These are phyloP conservation scores for Albophoma yamanashiensis DNA, from an alignment of 2,329 filamentous ascomycete species.

Conservation along the genomic window DNA sequence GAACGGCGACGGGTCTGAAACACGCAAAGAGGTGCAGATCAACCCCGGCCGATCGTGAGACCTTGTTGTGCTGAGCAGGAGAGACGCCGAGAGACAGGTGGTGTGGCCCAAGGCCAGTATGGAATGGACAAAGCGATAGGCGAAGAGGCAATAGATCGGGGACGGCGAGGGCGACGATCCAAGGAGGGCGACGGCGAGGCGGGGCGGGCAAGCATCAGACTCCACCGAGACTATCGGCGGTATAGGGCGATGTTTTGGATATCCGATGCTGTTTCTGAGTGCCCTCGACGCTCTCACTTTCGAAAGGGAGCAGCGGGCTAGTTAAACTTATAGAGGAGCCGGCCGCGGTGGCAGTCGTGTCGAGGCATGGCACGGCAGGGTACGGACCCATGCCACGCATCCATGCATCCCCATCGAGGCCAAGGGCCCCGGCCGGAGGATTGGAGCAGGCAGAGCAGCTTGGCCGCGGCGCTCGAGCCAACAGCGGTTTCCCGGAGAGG, in stretches of 20 bases:
- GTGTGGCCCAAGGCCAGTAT: slow-evolving; percentile 18
- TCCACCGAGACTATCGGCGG: slow-evolving; percentile 11
- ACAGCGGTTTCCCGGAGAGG: not conserved
- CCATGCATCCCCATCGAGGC: not conserved
- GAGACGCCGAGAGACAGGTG: slow-evolving; percentile 24
- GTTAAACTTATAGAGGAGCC: slow-evolving; percentile 3
- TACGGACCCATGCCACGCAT: not conserved
- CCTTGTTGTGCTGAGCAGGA: slow-evolving; percentile 13
- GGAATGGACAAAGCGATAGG: slow-evolving; percentile 19
- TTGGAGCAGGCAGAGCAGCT: not conserved
- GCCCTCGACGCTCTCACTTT: slow-evolving; percentile 7
- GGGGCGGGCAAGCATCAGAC: slow-evolving; percentile 4
- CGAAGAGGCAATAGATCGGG: slow-evolving; percentile 12
- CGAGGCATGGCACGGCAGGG: not conserved
- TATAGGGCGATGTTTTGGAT: slow-evolving; percentile 15
- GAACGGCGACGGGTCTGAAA: slow-evolving; percentile 21
- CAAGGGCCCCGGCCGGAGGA: not conserved
- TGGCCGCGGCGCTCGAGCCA: not conserved
- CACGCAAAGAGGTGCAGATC: slow-evolving; percentile 21
- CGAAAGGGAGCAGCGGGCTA: slow-evolving; percentile 8
- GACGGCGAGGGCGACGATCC: slow-evolving; percentile 12
- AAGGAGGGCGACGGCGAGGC: slow-evolving; percentile 5
- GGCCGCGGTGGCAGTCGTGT: not conserved
- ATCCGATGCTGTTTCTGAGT: slow-evolving; percentile 8
- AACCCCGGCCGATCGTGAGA: slow-evolving; percentile 20